phyloP scores from a whole-genome alignment of 306 rosid genomes.

The Cucurbita ficifolia region DNA sequence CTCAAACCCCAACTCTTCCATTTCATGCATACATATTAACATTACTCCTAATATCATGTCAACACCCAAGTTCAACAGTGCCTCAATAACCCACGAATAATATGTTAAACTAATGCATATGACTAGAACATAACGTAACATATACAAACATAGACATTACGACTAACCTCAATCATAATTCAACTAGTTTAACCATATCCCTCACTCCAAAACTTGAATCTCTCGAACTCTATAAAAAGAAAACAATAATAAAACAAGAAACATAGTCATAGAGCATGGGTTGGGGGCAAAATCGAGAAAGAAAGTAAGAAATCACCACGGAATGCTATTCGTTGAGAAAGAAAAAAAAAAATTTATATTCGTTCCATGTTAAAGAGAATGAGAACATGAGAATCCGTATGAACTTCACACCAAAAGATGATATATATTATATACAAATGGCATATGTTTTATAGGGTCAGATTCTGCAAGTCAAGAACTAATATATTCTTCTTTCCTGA shows the following conservation, averaged over 20 bases:
- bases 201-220: too few species aligned
- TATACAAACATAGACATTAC: too few species aligned
- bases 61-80: too few species aligned
- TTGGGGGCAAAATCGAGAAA: constrained; percentile 16
- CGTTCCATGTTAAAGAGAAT: constrained; percentile 23
- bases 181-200: too few species aligned
- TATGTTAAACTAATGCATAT: neutral
- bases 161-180: too few species aligned
- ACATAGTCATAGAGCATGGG: constrained; percentile 1
- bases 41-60: neutral
- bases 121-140: too few species aligned
- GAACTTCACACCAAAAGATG: constrained; percentile 39
- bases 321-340: constrained; percentile 67
- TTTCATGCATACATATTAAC: neutral
- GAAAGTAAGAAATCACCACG: constrained; percentile 92
- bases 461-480: constrained; percentile 81
- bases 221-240: too few species aligned
- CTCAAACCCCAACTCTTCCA: neutral
- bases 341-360: neutral
- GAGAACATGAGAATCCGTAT: constrained; percentile 48
- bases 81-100: neutral
- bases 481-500: constrained; percentile 42
- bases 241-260: too few species aligned
- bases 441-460: constrained; percentile 17
- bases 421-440: neutral